These are phyloP conservation scores for Erysimum pusillum DNA, from an alignment of 441 rosid species.

Conservation along the genomic window DNA sequence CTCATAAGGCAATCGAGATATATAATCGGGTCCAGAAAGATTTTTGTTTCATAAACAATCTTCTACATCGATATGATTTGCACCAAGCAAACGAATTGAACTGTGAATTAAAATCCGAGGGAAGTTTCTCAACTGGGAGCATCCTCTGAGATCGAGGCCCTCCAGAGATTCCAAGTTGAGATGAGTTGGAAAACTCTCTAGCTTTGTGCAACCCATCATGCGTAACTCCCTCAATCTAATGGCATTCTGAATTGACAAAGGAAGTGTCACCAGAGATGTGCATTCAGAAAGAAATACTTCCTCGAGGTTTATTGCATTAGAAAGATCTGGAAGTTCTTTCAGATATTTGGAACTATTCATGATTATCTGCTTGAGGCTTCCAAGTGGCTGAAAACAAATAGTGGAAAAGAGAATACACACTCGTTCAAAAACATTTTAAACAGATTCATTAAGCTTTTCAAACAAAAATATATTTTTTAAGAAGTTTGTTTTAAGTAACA, in stretches of 20 bases:
- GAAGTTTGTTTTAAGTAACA: neutral
- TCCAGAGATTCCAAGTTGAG: constrained; percentile 5
- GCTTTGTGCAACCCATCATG: neutral
- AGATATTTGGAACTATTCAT: neutral
- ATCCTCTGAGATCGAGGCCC: neutral
- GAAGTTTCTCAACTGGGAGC: neutral
- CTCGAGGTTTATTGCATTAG: constrained; percentile 21
- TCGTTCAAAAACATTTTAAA: neutral
- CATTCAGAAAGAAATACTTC: neutral
- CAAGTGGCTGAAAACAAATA: constrained; percentile 19
- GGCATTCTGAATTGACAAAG: constrained; percentile 17
- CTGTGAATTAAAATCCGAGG: neutral
- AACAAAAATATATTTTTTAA: too few relatives aligned
- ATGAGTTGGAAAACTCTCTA: constrained; percentile 6
- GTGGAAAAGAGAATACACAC: neutral
- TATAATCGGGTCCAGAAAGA: neutral
- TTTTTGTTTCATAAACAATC: constrained; percentile 1
- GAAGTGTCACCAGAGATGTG: neutral
- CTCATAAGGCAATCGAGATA: neutral
- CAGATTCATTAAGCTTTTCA: neutral
- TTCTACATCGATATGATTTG: too few relatives aligned
- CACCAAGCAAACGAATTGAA: too few relatives aligned
- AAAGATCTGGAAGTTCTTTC: constrained; percentile 33
- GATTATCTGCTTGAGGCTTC: constrained; percentile 4
- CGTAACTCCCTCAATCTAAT: neutral